Percentiles rank a stretch among this genome's conserved stretches.
Evolutionary conservation across 2,329 filamentous ascomycete species (phyloP).

Genomic region (Aspergillus spinulosporus): DNA sequence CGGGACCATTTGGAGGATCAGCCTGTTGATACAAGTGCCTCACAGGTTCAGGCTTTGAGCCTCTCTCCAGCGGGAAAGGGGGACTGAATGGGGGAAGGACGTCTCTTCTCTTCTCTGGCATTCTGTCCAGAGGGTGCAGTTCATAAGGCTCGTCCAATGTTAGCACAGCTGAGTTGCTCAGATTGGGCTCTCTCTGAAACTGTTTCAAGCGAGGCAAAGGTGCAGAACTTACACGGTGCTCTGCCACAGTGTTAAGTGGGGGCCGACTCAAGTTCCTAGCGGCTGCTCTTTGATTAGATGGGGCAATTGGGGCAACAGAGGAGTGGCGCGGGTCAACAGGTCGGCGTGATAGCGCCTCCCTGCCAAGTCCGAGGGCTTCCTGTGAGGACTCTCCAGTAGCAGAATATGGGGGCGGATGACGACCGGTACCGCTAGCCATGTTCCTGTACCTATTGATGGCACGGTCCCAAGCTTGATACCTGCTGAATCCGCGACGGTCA

Average conservation of each 20-base stretch:
- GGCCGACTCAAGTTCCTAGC: conserved; percentile 18
- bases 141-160: conserved; percentile 29
- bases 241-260: conserved; percentile 12
- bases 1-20: conserved; percentile 27
- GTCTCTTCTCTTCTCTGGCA: conserved; percentile 23
- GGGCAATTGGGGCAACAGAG: conserved; percentile 20
- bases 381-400: conserved; percentile 21
- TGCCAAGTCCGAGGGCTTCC: conserved; percentile 16
- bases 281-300: conserved; percentile 18
- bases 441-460: conserved; percentile 44
- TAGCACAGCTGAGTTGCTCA: conserved; percentile 21
- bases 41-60: conserved; percentile 20
- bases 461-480: conserved; percentile 50
- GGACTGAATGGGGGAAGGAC: conserved; percentile 26
- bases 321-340: conserved; percentile 12
- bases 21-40: conserved; percentile 21
- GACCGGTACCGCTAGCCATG: conserved; percentile 22
- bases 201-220: background rate
- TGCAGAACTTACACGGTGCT: conserved; percentile 24
- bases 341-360: conserved; percentile 18
- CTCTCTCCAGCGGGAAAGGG: conserved; percentile 27
- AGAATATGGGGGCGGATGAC: conserved; percentile 18
- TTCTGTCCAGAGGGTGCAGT: conserved; percentile 20
- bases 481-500: conserved; percentile 48
- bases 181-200: background rate